Evolutionary conservation across 2,329 filamentous ascomycete genomes (phyloP), one percentile per base, ranked within the genome.

Genomic region (Ceratocystis colombiana): DNA sequence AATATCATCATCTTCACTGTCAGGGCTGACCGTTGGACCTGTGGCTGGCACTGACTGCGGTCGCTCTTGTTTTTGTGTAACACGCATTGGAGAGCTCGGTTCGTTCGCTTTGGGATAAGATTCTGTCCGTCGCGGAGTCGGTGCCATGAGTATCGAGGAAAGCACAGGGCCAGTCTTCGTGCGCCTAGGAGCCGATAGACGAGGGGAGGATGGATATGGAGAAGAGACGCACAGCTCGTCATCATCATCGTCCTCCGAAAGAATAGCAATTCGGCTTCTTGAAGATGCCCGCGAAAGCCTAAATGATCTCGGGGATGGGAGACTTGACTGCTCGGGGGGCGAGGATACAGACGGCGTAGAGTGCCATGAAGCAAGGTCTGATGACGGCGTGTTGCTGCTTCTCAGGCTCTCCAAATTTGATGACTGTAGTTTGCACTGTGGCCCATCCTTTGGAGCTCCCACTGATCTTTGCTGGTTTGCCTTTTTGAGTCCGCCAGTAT

Each of bases 161-260:
- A 10, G 25, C 20, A 55, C 25, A 2, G 50, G 22, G 50, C 50
- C 25, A 15, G 50, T 55, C 12, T 55, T 55, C 8, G 50, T 55
- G 12, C 22, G 50, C 25, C 50, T 20, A 5, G 12, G 50, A 5
- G 22, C 46, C 15, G 17, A 20, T n/a, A 22, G 46, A 10, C 3
- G 25, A 8, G 20, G 20, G 50, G 50, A 25, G 3, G 53, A 15
- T n/a, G n/a, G n/a, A 25, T 50, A 33, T 57, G 53, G 22, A 57
- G 53, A 28, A 17, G 22, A n/a, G 86, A 87, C 1, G 80, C 80
- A 89, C 73, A 86, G 2, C 48, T 89, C 10, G 82, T 87, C 48
- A 20, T 64, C 62, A 17, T 44, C 10, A 7, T 57, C 62, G n/a
- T 57, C 62, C 3, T 64, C 46, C 12, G 62, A 48, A 30, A 63